Evolutionary conservation across 805 yeast genomes (phyloP).

Genomic region (Phaffomyces opuntiae): DNA sequence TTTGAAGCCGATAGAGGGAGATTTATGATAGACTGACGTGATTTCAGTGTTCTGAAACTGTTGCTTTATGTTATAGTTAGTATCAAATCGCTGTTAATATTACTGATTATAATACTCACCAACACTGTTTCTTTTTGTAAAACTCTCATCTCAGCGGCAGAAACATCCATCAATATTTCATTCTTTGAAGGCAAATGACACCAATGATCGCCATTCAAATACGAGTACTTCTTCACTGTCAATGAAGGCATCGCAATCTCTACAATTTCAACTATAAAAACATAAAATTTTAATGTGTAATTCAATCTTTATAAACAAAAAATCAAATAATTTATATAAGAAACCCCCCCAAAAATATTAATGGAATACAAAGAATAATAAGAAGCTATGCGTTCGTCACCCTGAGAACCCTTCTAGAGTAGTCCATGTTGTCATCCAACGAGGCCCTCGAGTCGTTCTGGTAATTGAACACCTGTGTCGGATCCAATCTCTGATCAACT

Average conservation of each 20-base stretch:
- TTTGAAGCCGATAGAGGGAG: constrained; percentile 20
- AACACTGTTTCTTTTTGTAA: constrained; percentile 9
- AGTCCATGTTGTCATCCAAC: constrained; percentile 50
- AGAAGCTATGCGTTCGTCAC: constrained; percentile 36
- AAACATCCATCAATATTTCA: constrained; percentile 12
- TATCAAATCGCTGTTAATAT: neutral
- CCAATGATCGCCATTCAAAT: constrained; percentile 13
- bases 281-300: neutral
- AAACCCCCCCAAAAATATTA: no score
- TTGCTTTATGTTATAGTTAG: constrained; percentile 5
- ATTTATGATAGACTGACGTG: constrained; percentile 11
- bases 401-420: constrained; percentile 46
- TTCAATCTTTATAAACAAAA: neutral
- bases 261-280: neutral
- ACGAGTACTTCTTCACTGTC: constrained; percentile 18
- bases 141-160: constrained; percentile 10
- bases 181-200: constrained; percentile 20
- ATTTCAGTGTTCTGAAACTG: constrained; percentile 4
- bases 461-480: constrained; percentile 41
- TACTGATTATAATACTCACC: constrained; percentile 6
- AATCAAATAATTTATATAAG: neutral
- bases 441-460: constrained; percentile 39
- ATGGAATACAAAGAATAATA: no score
- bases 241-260: neutral
- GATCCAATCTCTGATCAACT: constrained; percentile 60